Conservation (phyloP, 1,284 basidiomycete genomes). For the Ceratobasidium sp. region DNA sequence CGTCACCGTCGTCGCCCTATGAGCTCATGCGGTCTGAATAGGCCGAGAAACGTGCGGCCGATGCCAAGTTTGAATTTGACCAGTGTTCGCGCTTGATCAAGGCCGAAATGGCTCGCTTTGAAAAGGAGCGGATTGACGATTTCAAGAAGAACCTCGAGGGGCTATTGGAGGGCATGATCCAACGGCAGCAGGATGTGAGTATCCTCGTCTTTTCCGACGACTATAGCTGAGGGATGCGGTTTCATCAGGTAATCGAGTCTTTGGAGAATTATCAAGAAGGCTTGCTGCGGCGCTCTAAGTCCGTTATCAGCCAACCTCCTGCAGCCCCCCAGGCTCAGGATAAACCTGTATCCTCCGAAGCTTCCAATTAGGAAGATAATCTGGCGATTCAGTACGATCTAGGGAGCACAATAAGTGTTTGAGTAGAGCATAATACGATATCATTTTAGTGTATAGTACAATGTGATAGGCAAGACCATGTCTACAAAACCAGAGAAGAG, state of each 20-base stretch:
- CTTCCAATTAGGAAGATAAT: neutral
- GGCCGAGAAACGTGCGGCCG: slow-evolving; percentile 83
- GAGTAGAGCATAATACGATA: slow-evolving; percentile 33
- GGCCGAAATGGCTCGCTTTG: slow-evolving; percentile 90
- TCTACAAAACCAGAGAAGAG: neutral
- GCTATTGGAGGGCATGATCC: slow-evolving; percentile 83
- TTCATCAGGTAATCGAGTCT: slow-evolving; percentile 62
- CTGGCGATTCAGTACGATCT: neutral
- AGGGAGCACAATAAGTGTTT: too few relatives aligned
- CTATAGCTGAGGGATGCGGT: neutral
- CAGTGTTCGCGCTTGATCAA: slow-evolving; percentile 87
- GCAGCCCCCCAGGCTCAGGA: neutral
- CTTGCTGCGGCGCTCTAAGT: slow-evolving; percentile 55
- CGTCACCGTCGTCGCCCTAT: slow-evolving; percentile 18
- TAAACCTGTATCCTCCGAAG: neutral
- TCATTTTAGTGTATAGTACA: slow-evolving; percentile 38
- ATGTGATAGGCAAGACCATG: slow-evolving; percentile 1
- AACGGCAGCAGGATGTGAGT: slow-evolving; percentile 78
- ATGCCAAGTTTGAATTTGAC: slow-evolving; percentile 87
- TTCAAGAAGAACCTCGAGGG: slow-evolving; percentile 78
- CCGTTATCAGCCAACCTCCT: slow-evolving; percentile 32
- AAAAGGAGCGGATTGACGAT: slow-evolving; percentile 89
- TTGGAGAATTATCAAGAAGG: slow-evolving; percentile 78
- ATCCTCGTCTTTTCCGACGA: neutral
- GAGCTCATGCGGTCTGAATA: slow-evolving; percentile 46